These are phyloP conservation scores for Ogataea parapolymorpha DNA, from an alignment of 805 yeast genomes.

Conservation along the genomic window DNA sequence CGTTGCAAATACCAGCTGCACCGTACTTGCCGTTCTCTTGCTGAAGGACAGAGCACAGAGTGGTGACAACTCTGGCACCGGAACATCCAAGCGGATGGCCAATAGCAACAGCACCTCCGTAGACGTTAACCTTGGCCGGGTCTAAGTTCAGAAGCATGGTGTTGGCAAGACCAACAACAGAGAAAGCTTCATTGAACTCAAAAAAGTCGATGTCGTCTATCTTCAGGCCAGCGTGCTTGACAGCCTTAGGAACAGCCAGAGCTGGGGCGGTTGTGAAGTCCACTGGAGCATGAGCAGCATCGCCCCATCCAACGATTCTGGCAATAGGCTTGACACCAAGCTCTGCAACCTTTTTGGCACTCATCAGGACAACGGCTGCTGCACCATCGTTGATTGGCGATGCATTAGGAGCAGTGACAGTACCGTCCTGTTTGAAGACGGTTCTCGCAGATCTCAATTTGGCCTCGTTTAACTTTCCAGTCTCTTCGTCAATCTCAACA, in stretches of 20 bases:
- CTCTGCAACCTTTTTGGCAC: conserved; percentile 81
- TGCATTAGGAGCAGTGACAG: conserved; percentile 96
- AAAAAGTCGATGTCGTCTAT: conserved; percentile 76
- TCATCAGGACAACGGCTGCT: conserved; percentile 87
- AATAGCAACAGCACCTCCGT: conserved; percentile 95
- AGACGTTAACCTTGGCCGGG: conserved; percentile 69
- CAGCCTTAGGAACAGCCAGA: conserved; percentile 92
- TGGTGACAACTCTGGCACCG: conserved; percentile 92
- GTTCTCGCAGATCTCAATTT: conserved; percentile 84
- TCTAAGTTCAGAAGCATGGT: conserved; percentile 64
- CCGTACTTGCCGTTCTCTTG: conserved; percentile 91
- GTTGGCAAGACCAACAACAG: conserved; percentile 94
- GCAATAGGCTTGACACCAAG: conserved; percentile 87
- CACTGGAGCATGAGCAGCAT: conserved; percentile 92
- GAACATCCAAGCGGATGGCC: conserved; percentile 96
- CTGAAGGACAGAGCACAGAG: conserved; percentile 70
- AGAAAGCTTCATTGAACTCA: conserved; percentile 97
- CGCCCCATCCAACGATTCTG: conserved; percentile 92
- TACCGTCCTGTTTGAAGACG: conserved; percentile 93
- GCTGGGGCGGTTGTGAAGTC: conserved; percentile 97
- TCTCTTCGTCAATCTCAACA: conserved; percentile 81
- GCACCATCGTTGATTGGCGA: conserved; percentile 97
- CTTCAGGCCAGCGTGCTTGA: conserved; percentile 74
- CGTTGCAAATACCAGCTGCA: conserved; percentile 95
- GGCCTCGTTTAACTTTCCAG: conserved; percentile 68